Evolutionary conservation across 257 asterid species (phyloP), one percentile per base, ranked within the genome.

Genomic region (Dorcoceras hygrometricum): DNA sequence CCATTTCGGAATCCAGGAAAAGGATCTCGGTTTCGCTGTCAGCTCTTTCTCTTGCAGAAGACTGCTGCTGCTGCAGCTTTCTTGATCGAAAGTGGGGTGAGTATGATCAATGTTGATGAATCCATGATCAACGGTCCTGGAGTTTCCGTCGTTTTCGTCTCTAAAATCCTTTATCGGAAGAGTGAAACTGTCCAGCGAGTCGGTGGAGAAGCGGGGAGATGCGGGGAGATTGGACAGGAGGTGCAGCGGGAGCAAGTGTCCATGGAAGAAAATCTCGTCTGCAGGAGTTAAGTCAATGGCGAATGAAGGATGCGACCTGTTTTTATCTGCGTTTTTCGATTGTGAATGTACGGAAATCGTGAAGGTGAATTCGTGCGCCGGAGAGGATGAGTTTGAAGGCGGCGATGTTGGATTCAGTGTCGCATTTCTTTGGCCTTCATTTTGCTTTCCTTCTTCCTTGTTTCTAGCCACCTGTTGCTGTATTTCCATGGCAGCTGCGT

Each of bases 201-300:
- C 84, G 23, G 86, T 82, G 73, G 96, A 87, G 65, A 89, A 68
- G 73, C 92, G 92, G 16, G 96, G 94, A 0, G 95, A 86, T 71
- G 75, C 74, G 1, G 86, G 94, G 11, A 75, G 91, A 67, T 83
- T 87, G 67, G 96, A 78, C 63, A 86, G 80, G 79, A 83, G 87
- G 71, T 88, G 98, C 75, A 93, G 94, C 65, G 98, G 98, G 7
- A 93, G 94, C 16, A 93, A 65, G 82, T 90, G 98, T 68, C 98
- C 98, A 65, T 82, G 95, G 74, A 84, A 93, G 84, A 93, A 93
- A 61, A 93, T 93, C 0, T 93, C 96, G 46, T 89, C 98, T 0
- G 98, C 98, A n/a, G 98, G 98, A 51, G 98, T 81, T 68, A 89
- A 77, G 62, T 92, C 98, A 3, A 91, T 71, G 63, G 89, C 84